Percentiles rank a stretch among this genome's conserved stretches.
phyloP scores from a whole-genome alignment of 352 stramenopile genomes.

The Phytophthora cryptogea region DNA sequence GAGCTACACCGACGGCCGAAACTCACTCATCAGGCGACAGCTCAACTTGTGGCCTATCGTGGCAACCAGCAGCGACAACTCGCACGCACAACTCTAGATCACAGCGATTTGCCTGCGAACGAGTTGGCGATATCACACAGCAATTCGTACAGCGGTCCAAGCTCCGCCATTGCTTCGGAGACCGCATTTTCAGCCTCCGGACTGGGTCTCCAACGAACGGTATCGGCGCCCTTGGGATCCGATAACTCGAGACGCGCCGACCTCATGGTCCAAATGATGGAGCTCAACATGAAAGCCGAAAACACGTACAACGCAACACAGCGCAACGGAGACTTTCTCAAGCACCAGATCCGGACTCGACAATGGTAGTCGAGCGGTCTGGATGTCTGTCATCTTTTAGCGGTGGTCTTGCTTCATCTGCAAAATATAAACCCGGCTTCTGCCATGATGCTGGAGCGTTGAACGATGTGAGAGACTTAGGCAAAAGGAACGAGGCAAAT shows the following conservation, averaged over 20 bases:
- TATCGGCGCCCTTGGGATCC: not conserved
- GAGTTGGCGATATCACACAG: constrained; percentile 10
- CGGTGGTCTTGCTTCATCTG: not conserved
- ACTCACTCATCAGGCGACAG: not conserved
- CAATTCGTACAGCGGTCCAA: constrained; percentile 20
- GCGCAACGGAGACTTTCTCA: constrained; percentile 39
- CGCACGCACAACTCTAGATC: constrained; percentile 1
- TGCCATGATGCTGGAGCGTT: constrained; percentile 7
- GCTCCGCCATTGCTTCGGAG: constrained; percentile 5
- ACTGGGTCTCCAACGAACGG: constrained; percentile 10
- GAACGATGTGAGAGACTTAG: not conserved
- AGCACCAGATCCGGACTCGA: constrained; percentile 14
- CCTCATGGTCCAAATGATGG: constrained; percentile 38
- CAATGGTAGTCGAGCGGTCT: constrained; percentile 12
- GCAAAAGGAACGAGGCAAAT: too few relatives aligned
- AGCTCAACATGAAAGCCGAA: constrained; percentile 41
- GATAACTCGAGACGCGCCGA: constrained; percentile 5
- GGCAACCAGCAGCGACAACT: constrained; percentile 2
- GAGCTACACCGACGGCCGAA: constrained; percentile 4
- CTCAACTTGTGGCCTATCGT: constrained; percentile 3
- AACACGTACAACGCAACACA: constrained; percentile 42
- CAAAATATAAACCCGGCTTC: constrained; percentile 3
- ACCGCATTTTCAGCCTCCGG: not conserved
- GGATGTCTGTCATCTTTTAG: constrained; percentile 3
- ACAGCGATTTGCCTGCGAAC: constrained; percentile 1